Percentiles rank a stretch among this genome's conserved stretches.
Conservation (phyloP, 129 eudicot genomes). For the Apium graveolens region DNA sequence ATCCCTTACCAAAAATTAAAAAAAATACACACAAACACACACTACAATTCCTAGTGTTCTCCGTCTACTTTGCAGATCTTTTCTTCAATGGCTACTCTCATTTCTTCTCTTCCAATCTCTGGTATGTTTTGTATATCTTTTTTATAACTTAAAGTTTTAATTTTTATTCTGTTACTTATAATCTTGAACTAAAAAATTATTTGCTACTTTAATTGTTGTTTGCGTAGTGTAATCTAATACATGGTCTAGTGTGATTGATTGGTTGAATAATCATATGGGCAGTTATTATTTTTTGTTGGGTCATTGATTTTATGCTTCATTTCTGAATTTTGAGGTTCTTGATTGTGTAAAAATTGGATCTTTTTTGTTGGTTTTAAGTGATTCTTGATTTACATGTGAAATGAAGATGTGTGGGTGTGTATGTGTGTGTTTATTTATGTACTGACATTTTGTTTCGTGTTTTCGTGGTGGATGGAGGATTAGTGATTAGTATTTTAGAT, state of each 20-base stretch:
- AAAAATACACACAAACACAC: not conserved
- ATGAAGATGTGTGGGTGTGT: not conserved
- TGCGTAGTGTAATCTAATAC: not conserved
- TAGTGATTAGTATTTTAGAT: not conserved
- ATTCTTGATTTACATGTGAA: not conserved
- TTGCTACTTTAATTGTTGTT: not conserved
- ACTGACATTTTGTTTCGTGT: not conserved
- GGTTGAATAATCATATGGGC: not conserved
- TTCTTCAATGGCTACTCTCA: constrained; percentile 39
- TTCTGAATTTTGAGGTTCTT: not conserved
- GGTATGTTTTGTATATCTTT: constrained; percentile 19
- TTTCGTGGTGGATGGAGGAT: not conserved
- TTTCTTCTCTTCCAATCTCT: constrained; percentile 39
- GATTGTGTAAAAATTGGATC: not conserved
- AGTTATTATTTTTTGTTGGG: not conserved
- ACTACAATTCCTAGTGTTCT: not conserved
- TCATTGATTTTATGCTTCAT: not conserved
- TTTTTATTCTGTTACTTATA: not conserved
- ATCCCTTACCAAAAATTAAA: not conserved
- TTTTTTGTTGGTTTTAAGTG: not conserved
- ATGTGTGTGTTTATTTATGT: not conserved
- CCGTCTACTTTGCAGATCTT: constrained; percentile 3
- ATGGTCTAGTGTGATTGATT: not conserved
- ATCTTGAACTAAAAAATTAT: not conserved
- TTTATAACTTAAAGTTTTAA: not conserved